phyloP scores from a whole-genome alignment of 2,329 filamentous ascomycete genomes.

The Mycogone perniciosa region DNA sequence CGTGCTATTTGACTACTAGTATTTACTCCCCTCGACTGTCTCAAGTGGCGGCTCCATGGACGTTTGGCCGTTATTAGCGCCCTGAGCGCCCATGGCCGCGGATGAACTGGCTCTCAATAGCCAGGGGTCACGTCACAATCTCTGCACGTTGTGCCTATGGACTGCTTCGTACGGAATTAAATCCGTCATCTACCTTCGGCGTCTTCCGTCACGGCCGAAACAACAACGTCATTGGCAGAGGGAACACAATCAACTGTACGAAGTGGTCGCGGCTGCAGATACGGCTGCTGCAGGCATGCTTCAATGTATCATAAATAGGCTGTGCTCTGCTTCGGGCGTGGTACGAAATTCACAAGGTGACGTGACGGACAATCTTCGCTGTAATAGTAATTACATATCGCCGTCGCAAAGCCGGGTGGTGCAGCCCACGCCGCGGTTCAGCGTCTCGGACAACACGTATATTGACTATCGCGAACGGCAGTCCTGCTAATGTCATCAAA shows the following conservation, averaged over 20 bases:
- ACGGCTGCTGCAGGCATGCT: neutral
- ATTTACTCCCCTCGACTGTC: too few relatives aligned
- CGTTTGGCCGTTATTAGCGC: neutral
- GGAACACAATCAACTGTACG: neutral
- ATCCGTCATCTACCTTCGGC: too few relatives aligned
- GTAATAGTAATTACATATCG: neutral
- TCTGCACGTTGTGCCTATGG: too few relatives aligned
- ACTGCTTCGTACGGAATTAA: too few relatives aligned
- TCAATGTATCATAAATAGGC: neutral
- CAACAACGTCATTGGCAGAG: too few relatives aligned
- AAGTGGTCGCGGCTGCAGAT: neutral
- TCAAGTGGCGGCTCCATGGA: neutral
- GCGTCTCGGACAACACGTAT: too few relatives aligned
- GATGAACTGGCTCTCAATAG: neutral
- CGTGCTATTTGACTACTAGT: too few relatives aligned
- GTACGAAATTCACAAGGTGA: too few relatives aligned
- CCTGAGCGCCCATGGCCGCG: neutral
- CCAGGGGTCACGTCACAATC: too few relatives aligned
- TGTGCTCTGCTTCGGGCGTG: neutral
- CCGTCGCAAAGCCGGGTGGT: neutral
- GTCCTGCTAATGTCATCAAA: too few relatives aligned
- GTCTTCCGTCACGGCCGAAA: too few relatives aligned
- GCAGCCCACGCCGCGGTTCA: neutral
- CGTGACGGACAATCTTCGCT: neutral
- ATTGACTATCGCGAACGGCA: too few relatives aligned